A percentile compares a stretch with the other conserved stretches of the same genome.
Conservation (phyloP, 2,329 filamentous ascomycete genomes). For the Stromatinia cepivora region DNA sequence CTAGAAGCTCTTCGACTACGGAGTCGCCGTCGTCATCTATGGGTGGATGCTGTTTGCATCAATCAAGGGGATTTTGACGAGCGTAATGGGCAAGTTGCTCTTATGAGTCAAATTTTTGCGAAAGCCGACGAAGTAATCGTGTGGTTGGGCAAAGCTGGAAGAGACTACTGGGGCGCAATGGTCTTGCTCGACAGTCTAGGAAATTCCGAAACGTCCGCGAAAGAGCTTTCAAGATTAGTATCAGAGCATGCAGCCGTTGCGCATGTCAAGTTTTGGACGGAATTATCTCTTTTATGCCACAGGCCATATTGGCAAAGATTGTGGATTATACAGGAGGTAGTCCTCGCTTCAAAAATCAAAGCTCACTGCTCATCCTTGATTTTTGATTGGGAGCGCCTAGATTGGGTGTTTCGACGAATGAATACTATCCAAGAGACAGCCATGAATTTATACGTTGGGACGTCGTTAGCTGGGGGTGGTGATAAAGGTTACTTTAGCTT, state of each 20-base stretch:
- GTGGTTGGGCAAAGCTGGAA: slow-evolving; percentile 19
- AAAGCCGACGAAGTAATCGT: slow-evolving; percentile 18
- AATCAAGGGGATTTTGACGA: slow-evolving; percentile 23
- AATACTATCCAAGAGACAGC: neutral
- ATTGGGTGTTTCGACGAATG: slow-evolving; percentile 18
- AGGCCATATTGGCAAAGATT: slow-evolving; percentile 21
- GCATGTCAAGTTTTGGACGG: slow-evolving; percentile 21
- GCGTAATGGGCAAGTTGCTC: slow-evolving; percentile 19
- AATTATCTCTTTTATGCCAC: slow-evolving; percentile 12
- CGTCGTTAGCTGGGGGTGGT: neutral
- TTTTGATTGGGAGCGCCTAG: slow-evolving; percentile 20
- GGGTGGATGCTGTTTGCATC: slow-evolving; percentile 22
- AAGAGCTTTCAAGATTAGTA: slow-evolving; percentile 13
- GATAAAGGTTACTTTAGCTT: slow-evolving; percentile 14
- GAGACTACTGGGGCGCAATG: slow-evolving; percentile 23
- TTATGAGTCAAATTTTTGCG: slow-evolving; percentile 20
- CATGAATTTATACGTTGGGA: neutral
- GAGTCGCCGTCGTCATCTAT: slow-evolving; percentile 15
- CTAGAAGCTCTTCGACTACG: slow-evolving; percentile 6
- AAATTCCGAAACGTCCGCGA: slow-evolving; percentile 5
- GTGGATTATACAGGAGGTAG: slow-evolving; percentile 23
- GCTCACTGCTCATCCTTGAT: slow-evolving; percentile 18
- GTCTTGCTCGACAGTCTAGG: slow-evolving; percentile 17
- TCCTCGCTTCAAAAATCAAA: slow-evolving; percentile 22
- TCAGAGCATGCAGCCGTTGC: slow-evolving; percentile 7